phyloP scores from a whole-genome alignment of 2,329 filamentous ascomycete species.

The Teratosphaeria pseudoeucalypti region DNA sequence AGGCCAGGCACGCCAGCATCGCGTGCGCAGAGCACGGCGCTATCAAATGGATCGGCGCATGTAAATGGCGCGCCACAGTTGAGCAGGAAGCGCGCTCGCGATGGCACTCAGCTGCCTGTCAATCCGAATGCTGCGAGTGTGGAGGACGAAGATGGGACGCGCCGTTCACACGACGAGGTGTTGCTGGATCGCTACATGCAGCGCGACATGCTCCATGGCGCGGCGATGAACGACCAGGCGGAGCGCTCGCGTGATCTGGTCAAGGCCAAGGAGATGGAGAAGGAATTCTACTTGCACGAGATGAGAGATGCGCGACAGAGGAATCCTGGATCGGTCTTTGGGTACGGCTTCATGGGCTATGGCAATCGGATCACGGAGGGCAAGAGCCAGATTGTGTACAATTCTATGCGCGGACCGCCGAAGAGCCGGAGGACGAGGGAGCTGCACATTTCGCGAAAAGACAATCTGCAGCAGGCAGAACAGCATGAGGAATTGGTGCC shows the following conservation, averaged over 20 bases:
- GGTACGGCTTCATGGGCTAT: conserved; percentile 63
- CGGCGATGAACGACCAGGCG: conserved; percentile 40
- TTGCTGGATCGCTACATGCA: conserved; percentile 55
- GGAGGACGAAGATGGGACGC: conserved; percentile 1
- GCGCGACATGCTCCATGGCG: conserved; percentile 51
- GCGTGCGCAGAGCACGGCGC: conserved; percentile 6
- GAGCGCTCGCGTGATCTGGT: conserved; percentile 37
- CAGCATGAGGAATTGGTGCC: conserved; percentile 86
- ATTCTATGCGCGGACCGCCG: conserved; percentile 61
- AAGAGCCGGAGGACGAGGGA: conserved; percentile 66
- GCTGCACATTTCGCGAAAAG: conserved; percentile 65
- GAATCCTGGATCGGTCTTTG: conserved; percentile 51
- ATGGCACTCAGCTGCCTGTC: conserved; percentile 39
- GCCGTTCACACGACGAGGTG: conserved; percentile 17
- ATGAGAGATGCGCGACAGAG: conserved; percentile 50
- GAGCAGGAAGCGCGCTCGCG: conserved; percentile 50
- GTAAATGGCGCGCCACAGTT: conserved; percentile 39
- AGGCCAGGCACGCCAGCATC: conserved; percentile 25
- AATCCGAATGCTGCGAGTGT: neutral
- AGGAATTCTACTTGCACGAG: conserved; percentile 55
- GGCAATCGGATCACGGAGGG: conserved; percentile 75
- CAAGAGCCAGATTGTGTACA: conserved; percentile 66
- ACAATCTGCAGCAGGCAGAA: conserved; percentile 76
- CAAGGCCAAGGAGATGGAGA: conserved; percentile 54
- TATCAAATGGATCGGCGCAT: conserved; percentile 16